Conservation (phyloP, 2,329 filamentous ascomycete genomes). For the Chalaropsis ovoidea region DNA sequence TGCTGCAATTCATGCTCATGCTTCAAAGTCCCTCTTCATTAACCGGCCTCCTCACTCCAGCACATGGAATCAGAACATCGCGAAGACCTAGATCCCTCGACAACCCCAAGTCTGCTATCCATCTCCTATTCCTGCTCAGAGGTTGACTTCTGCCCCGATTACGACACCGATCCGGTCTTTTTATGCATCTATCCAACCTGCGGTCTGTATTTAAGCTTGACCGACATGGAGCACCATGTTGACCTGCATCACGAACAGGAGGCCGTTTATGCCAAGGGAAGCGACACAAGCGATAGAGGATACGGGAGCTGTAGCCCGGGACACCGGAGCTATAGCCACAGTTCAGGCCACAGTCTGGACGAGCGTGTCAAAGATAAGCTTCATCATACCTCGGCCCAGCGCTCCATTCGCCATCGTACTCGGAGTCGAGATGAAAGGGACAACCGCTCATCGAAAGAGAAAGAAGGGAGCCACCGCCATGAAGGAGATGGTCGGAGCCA, state of each 20-base stretch:
- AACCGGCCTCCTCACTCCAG: background rate
- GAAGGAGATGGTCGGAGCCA: background rate
- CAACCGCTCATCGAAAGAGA: background rate
- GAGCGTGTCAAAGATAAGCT: background rate
- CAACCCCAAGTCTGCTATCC: background rate
- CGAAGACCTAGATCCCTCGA: background rate
- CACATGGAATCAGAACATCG: conserved; percentile 8
- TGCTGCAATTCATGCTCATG: background rate
- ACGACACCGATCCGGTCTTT: background rate
- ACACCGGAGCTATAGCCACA: background rate
- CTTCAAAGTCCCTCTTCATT: background rate
- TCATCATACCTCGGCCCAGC: background rate
- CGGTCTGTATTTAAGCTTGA: background rate
- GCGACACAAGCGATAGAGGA: background rate
- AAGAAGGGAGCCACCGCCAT: background rate
- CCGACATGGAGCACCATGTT: conserved; percentile 2
- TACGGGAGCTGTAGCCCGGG: background rate
- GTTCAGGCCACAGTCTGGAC: background rate
- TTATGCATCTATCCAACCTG: conserved; percentile 8
- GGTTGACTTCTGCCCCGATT: background rate
- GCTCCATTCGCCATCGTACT: background rate
- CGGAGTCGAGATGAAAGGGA: background rate
- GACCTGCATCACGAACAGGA: conserved; percentile 6
- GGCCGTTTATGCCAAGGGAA: background rate
- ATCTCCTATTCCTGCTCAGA: background rate